A percentile compares a stretch with the other conserved stretches of the same genome.
These are phyloP conservation scores for Eruca vesicaria DNA, from an alignment of 441 rosid genomes.

Conservation along the genomic window DNA sequence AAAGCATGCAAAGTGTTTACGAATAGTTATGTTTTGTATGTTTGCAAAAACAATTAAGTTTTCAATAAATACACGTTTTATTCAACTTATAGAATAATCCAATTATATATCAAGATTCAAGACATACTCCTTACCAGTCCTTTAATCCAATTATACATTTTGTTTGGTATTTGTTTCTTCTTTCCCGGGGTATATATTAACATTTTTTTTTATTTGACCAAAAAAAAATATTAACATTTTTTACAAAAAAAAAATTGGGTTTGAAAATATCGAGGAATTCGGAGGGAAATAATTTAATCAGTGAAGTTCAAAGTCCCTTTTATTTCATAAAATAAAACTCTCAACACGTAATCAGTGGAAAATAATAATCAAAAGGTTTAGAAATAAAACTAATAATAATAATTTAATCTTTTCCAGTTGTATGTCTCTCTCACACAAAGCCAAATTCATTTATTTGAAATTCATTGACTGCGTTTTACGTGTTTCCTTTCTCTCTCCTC, in stretches of 20 bases:
- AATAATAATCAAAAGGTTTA: not conserved
- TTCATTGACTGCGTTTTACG: conserved; percentile 40
- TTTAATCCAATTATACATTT: no score
- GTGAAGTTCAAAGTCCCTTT: not conserved
- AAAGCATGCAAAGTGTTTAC: not conserved
- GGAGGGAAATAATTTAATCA: not conserved
- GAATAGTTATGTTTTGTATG: not conserved
- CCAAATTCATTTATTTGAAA: conserved; percentile 29
- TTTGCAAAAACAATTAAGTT: no score
- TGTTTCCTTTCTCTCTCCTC: conserved; percentile 39
- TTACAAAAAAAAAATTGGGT: not conserved
- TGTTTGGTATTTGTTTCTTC: no score
- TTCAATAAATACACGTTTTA: no score
- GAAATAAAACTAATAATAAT: not conserved
- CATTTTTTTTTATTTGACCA: no score
- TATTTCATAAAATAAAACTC: not conserved
- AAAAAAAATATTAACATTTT: not conserved
- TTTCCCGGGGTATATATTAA: no score
- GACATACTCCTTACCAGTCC: no score
- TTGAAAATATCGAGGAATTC: not conserved
- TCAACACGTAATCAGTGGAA: conserved; percentile 22
- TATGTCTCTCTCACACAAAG: conserved; percentile 10
- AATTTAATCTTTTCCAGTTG: not conserved
- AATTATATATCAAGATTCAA: no score
- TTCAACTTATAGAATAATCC: no score